Conservation (phyloP, 139 green algal species). For the Haematococcus sp. region DNA sequence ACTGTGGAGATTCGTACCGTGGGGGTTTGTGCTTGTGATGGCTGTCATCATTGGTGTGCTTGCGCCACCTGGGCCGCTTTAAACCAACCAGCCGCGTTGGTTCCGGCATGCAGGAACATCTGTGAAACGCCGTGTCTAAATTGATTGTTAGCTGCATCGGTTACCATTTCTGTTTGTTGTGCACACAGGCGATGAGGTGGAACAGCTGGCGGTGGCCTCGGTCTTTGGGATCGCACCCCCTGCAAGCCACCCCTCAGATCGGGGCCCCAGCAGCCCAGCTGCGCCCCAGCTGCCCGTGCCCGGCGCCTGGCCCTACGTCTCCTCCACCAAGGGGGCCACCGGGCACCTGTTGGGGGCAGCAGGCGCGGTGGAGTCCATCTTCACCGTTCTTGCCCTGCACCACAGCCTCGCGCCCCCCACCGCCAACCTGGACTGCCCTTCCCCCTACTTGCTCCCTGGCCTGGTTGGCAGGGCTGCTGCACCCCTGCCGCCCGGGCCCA, state of each 20-base stretch:
- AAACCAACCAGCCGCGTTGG: too few relatives aligned
- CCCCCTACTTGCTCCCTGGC: conserved; percentile 38
- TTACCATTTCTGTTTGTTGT: too few relatives aligned
- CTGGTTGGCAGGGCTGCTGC: conserved; percentile 31
- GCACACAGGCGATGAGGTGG: conserved; percentile 69
- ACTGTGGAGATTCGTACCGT: too few relatives aligned
- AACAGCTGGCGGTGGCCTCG: conserved; percentile 64
- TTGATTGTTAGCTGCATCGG: too few relatives aligned
- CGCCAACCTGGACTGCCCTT: conserved; percentile 70
- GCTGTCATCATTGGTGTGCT: too few relatives aligned
- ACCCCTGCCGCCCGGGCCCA: conserved; percentile 15
- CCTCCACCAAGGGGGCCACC: conserved; percentile 85
- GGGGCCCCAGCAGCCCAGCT: too few relatives aligned
- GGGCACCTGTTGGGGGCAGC: conserved; percentile 94
- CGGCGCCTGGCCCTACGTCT: conserved; percentile 51
- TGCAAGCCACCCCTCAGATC: too few relatives aligned
- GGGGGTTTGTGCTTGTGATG: too few relatives aligned
- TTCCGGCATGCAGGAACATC: too few relatives aligned
- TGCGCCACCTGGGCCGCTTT: too few relatives aligned
- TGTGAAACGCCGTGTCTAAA: too few relatives aligned
- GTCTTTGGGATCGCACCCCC: conserved; percentile 60
- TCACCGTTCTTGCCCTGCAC: conserved; percentile 72
- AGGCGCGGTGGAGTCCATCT: conserved; percentile 79
- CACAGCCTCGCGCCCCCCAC: conserved; percentile 69
- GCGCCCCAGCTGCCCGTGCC: not conserved